Evolutionary conservation across 495 filamentous ascomycete genomes (phyloP).

Genomic region (Penicillium alfredii): DNA sequence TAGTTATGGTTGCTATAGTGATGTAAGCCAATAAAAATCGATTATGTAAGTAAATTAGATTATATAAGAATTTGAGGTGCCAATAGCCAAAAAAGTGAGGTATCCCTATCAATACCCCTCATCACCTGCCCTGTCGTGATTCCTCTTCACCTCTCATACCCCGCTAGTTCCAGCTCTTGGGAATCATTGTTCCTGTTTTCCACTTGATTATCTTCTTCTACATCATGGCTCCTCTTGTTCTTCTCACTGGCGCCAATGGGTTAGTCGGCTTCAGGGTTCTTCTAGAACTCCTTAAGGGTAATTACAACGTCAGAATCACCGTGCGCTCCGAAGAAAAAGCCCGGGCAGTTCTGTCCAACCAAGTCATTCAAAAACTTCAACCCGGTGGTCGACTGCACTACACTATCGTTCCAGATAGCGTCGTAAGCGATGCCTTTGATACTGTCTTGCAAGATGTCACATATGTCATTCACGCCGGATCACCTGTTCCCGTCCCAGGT

Average conservation of each 20-base stretch:
- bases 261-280: slow-evolving; percentile 48
- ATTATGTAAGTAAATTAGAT: no score
- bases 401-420: slow-evolving; percentile 8
- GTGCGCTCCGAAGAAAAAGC: slow-evolving; percentile 9
- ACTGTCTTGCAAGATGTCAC: slow-evolving; percentile 4
- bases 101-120: not conserved
- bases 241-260: slow-evolving; percentile 60
- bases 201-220: not conserved
- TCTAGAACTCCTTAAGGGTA: slow-evolving; percentile 1
- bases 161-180: not conserved
- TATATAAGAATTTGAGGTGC: no score
- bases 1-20: no score
- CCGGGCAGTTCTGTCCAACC: slow-evolving; percentile 7
- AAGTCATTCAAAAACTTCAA: slow-evolving; percentile 5
- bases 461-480: slow-evolving; percentile 13
- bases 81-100: no score
- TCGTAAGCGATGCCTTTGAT: slow-evolving; percentile 4
- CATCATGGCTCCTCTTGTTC: slow-evolving; percentile 9
- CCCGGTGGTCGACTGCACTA: slow-evolving; percentile 3
- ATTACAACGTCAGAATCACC: slow-evolving; percentile 8
- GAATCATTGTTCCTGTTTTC: not conserved
- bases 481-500: slow-evolving; percentile 30
- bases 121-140: not conserved
- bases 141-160: not conserved
- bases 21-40: no score